Base-by-base conservation (phyloP, 306 rosid genomes). In the Herpetospermum pedunculosum region DNA sequence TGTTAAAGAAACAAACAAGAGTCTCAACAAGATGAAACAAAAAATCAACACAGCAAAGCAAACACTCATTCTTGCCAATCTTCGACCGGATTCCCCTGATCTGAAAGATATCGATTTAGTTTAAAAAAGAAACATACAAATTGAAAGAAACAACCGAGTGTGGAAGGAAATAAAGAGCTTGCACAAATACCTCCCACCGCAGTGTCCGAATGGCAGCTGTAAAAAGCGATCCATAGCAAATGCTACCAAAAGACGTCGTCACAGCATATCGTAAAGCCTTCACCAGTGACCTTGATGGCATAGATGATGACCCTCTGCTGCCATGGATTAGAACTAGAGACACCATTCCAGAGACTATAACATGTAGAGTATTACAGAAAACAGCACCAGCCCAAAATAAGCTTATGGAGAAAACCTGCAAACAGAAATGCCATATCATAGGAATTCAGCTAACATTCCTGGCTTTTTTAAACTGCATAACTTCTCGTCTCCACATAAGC, bases 311-410 rank as follows among this genome's bases (percentile, higher is more conserved):
- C 50, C 88, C 97, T 16, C 77, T 83, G 74, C 91, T 92, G 67
- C 92, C 97, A 77, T 89, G 95, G 81, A 88, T 82, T 74, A 83
- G 91, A 77, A 85, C 95, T 71, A 84, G 89, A 86, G 91, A 90
- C 83, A 91, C 90, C 89, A 89, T 89, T 76, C 97, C 99, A 57
- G 99, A 94, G 72, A 87, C 97, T 76, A 91, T 84, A 75, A 91
- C 99, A 83, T 94, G 99, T 21, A 94, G 80, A 38, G 99, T 86
- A 78, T 94, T 94, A 77, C 99, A 94, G 18, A 94, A 79, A 58
- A 94, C 96, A 18, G 97, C 97, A 77, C 97, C 99, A 4, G 97
- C 92, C 99, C 99, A 94, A 83, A 94, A 94, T 77, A 94, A 88
- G 91, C 99, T 94, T 73, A 91, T 80, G 43, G 95, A 91, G 73